phyloP scores from a whole-genome alignment of 2,329 filamentous ascomycete genomes.

The Tympanopsis confertula region DNA sequence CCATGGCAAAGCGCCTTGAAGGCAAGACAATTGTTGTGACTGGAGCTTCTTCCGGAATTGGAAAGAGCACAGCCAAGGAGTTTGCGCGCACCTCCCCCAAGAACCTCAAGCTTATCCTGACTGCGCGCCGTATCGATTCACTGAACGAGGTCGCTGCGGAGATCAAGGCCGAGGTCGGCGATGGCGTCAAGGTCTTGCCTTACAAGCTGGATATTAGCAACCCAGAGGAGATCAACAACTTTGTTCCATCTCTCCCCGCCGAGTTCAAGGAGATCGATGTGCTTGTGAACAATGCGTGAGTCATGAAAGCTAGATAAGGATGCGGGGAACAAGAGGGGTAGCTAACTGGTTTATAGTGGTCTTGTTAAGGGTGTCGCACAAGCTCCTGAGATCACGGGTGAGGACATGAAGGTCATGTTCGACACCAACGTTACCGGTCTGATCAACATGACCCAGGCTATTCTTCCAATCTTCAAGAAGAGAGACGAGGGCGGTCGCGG shows the following conservation, averaged over 20 bases:
- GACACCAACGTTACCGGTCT: conserved; percentile 86
- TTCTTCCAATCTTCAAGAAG: conserved; percentile 71
- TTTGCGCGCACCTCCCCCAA: conserved; percentile 78
- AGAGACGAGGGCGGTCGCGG: conserved; percentile 66
- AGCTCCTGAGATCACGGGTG: conserved; percentile 69
- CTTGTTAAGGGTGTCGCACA: conserved; percentile 80
- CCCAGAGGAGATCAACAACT: conserved; percentile 58
- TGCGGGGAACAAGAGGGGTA: not conserved
- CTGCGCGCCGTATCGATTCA: conserved; percentile 73
- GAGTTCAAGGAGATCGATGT: conserved; percentile 80
- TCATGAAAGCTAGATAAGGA: conserved; percentile 7
- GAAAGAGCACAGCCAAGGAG: conserved; percentile 71
- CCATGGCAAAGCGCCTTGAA: conserved; percentile 70
- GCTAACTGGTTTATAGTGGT: conserved; percentile 40
- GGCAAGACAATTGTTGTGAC: conserved; percentile 91
- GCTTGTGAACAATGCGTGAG: conserved; percentile 90
- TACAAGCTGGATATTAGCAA: conserved; percentile 82
- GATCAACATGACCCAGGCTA: conserved; percentile 90
- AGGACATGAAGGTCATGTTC: conserved; percentile 82
- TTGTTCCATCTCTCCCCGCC: conserved; percentile 63
- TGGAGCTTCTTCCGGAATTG: conserved; percentile 87
- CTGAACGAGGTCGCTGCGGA: conserved; percentile 66
- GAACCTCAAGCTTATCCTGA: conserved; percentile 72
- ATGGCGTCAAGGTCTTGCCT: conserved; percentile 70
- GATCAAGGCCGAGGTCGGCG: conserved; percentile 65